phyloP scores from a whole-genome alignment of 192 early-diverging fungal species.

The Backusella morwellensis region DNA sequence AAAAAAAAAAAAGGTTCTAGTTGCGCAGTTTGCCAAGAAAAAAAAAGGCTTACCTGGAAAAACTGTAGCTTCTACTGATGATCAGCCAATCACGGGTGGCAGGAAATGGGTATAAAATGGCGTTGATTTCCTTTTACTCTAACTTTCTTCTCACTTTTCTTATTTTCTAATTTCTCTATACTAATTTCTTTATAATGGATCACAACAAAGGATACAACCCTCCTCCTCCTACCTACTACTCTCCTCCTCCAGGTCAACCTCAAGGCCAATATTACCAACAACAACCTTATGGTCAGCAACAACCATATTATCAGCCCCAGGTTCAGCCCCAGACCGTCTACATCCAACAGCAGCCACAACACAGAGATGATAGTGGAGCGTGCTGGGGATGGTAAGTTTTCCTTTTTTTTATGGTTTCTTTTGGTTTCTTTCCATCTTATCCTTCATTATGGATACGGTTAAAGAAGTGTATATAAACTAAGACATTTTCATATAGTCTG shows the following conservation, averaged over 20 bases:
- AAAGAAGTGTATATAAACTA: background rate
- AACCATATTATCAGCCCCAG: slow-evolving; percentile 23
- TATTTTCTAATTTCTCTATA: background rate
- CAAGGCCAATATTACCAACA: slow-evolving; percentile 1
- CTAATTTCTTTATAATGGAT: background rate
- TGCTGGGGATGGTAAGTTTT: slow-evolving; percentile 29
- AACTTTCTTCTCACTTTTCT: background rate
- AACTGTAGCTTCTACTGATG: background rate
- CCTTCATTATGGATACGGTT: background rate
- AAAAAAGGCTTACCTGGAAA: background rate
- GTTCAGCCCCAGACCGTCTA: slow-evolving; percentile 27
- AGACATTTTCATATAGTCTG: slow-evolving; percentile 7
- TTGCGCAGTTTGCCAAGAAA: slow-evolving; percentile 5
- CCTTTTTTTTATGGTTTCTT: background rate
- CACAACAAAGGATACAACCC: slow-evolving; percentile 9
- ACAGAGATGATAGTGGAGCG: background rate
- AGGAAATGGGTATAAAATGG: background rate
- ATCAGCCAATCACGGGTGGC: slow-evolving; percentile 1
- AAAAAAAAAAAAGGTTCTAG: background rate
- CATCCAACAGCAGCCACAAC: slow-evolving; percentile 17
- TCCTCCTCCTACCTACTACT: slow-evolving; percentile 1
- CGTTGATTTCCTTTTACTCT: background rate
- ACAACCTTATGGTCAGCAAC: slow-evolving; percentile 8
- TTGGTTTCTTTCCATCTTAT: background rate
- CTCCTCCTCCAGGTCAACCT: slow-evolving; percentile 21